phyloP scores from a whole-genome alignment of 2,329 filamentous ascomycete species.

The Epichloe brachyelytri region DNA sequence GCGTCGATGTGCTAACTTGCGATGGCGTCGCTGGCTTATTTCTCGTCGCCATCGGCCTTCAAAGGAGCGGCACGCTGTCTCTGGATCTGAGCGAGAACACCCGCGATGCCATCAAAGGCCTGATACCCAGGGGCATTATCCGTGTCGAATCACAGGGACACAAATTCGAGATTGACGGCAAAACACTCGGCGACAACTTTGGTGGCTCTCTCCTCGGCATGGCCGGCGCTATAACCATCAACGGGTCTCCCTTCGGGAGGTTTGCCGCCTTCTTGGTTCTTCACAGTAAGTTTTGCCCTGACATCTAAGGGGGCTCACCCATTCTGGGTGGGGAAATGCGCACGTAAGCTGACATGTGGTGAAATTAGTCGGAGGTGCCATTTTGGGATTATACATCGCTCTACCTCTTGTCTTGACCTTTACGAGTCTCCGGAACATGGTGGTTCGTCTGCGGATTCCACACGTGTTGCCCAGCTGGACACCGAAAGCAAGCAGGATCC shows the following conservation, averaged over 20 bases:
- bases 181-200: slow-evolving; percentile 10
- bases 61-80: slow-evolving; percentile 12
- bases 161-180: slow-evolving; percentile 15
- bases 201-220: slow-evolving; percentile 3
- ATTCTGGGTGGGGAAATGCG: too few species aligned
- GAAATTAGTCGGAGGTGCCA: slow-evolving; percentile 6
- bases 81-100: slow-evolving; percentile 2
- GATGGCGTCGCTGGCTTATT: slow-evolving; percentile 20
- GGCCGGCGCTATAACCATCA: slow-evolving; percentile 3
- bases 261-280: slow-evolving; percentile 2
- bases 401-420: slow-evolving; percentile 17
- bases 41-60: slow-evolving; percentile 15
- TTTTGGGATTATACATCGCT: slow-evolving; percentile 13
- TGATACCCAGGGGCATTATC: slow-evolving; percentile 15
- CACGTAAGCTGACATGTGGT: background rate
- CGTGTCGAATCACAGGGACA: slow-evolving; percentile 15
- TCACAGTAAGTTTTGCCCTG: slow-evolving; percentile 2
- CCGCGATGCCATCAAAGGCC: slow-evolving; percentile 8
- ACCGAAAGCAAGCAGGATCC: slow-evolving; percentile 12
- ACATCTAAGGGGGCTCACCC: too few species aligned
- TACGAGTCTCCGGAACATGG: slow-evolving; percentile 14
- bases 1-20: slow-evolving; percentile 18
- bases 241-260: background rate
- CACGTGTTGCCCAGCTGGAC: slow-evolving; percentile 12
- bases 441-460: slow-evolving; percentile 11